A percentile compares a stretch with the other conserved stretches of the same genome.
Conservation (phyloP, 78 protist species). For the Creolimax fragrantissima region DNA sequence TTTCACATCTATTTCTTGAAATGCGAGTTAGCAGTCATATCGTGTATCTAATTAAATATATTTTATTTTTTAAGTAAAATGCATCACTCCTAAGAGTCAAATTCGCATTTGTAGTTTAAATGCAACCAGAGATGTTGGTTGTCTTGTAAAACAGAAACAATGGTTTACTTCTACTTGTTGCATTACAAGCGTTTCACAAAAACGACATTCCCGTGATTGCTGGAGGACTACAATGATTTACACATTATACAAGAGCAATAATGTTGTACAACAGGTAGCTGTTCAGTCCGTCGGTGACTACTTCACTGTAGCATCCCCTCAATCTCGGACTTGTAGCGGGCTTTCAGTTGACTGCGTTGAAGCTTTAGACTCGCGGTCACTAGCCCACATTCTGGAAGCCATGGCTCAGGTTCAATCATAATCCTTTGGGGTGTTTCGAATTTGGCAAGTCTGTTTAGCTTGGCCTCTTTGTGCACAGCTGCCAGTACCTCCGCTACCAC, state of each 20-base stretch:
- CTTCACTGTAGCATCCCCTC: neutral
- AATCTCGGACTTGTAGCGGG: neutral
- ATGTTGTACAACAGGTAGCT: neutral
- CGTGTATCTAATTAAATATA: too few relatives aligned
- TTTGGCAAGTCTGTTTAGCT: neutral
- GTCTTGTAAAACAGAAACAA: too few relatives aligned
- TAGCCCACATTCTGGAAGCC: constrained; percentile 8
- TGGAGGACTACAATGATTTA: too few relatives aligned
- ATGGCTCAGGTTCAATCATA: neutral
- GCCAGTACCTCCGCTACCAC: neutral
- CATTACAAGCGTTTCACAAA: too few relatives aligned
- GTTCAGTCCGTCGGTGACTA: neutral
- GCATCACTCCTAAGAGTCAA: too few relatives aligned
- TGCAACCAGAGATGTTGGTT: too few relatives aligned
- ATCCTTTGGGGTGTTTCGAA: neutral
- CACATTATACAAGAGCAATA: neutral
- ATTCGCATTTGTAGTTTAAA: too few relatives aligned
- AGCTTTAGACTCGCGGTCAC: constrained; percentile 40
- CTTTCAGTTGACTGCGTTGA: neutral
- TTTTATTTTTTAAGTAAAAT: too few relatives aligned
- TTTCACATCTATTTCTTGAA: too few relatives aligned
- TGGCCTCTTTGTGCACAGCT: neutral
- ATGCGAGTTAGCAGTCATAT: too few relatives aligned
- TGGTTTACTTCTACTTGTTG: too few relatives aligned
- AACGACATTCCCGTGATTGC: too few relatives aligned